Evolutionary conservation across 2,329 filamentous ascomycete species (phyloP).

Genomic region (Fusarium begoniae): DNA sequence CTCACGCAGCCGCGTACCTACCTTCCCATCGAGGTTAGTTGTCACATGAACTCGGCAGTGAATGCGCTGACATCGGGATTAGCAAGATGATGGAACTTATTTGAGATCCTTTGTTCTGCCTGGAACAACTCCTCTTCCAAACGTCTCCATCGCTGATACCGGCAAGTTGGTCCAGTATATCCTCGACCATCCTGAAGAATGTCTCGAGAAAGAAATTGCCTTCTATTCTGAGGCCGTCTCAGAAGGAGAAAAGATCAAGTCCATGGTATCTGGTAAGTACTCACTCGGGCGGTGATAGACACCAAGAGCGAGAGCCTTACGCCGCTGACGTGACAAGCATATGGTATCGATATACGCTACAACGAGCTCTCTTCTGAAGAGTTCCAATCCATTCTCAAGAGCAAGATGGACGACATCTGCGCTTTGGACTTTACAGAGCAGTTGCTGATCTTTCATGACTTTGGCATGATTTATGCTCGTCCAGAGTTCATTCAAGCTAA

Average conservation of each 20-base stretch:
- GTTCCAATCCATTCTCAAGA: neutral
- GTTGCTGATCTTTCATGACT: neutral
- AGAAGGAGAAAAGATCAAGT: neutral
- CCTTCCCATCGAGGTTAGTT: neutral
- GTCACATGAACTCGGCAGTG: rapidly evolving
- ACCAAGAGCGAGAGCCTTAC: too few species aligned
- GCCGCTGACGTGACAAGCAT: neutral
- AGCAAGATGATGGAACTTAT: conserved; percentile 9
- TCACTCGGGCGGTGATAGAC: too few species aligned
- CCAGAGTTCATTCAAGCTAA: neutral
- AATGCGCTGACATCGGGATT: rapidly evolving
- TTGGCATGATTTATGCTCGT: neutral
- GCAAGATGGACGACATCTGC: neutral
- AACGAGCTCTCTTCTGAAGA: neutral
- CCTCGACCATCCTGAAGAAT: neutral
- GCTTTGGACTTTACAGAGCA: conserved; percentile 9
- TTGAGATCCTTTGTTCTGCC: neutral
- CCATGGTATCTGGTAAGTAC: neutral
- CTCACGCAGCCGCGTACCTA: neutral
- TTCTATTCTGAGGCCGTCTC: neutral
- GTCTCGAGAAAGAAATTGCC: neutral
- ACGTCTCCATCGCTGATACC: neutral
- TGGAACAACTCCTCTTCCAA: neutral
- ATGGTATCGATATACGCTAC: neutral
- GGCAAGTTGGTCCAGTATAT: conserved; percentile 1